phyloP scores from a whole-genome alignment of 768 basidiomycete genomes.

The Tricholoma sp. region DNA sequence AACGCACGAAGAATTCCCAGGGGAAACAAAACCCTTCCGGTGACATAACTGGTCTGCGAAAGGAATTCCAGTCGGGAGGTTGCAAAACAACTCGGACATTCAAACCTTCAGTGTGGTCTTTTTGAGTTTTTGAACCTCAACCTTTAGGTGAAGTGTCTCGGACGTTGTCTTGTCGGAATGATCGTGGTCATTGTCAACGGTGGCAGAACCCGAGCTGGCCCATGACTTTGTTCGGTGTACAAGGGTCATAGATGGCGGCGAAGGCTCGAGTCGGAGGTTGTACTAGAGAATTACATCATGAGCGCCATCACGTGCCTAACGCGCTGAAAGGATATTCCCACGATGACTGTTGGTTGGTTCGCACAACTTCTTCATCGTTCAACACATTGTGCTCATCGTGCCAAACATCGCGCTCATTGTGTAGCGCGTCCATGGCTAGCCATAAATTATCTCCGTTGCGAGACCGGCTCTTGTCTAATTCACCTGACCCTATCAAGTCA shows the following conservation, averaged over 20 bases:
- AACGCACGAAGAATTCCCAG: slow-evolving; percentile 55
- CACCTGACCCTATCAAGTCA: slow-evolving; percentile 59
- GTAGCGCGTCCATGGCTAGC: slow-evolving; percentile 25
- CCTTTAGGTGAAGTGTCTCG: slow-evolving; percentile 2
- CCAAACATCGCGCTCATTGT: slow-evolving; percentile 2
- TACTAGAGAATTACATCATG: not conserved
- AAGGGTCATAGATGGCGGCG: slow-evolving; percentile 3
- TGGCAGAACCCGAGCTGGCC: slow-evolving; percentile 3
- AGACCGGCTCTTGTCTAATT: slow-evolving; percentile 57
- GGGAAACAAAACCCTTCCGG: slow-evolving; percentile 62
- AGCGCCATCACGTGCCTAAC: slow-evolving; percentile 38
- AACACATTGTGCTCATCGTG: slow-evolving; percentile 12
- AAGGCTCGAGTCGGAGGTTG: too few relatives aligned
- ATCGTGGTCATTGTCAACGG: not conserved
- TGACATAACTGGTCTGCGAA: slow-evolving; percentile 20
- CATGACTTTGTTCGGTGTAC: slow-evolving; percentile 10
- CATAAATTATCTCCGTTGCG: slow-evolving; percentile 47
- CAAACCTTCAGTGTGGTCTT: slow-evolving; percentile 13
- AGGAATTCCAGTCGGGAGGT: not conserved
- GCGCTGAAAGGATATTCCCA: slow-evolving; percentile 33
- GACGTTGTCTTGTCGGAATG: not conserved
- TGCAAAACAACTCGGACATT: not conserved
- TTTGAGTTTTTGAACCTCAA: slow-evolving; percentile 21
- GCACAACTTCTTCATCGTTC: slow-evolving; percentile 6
- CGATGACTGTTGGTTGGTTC: slow-evolving; percentile 35